Evolutionary conservation across 2,329 filamentous ascomycete species (phyloP).

Genomic region (Stagonosporopsis rhizophila): DNA sequence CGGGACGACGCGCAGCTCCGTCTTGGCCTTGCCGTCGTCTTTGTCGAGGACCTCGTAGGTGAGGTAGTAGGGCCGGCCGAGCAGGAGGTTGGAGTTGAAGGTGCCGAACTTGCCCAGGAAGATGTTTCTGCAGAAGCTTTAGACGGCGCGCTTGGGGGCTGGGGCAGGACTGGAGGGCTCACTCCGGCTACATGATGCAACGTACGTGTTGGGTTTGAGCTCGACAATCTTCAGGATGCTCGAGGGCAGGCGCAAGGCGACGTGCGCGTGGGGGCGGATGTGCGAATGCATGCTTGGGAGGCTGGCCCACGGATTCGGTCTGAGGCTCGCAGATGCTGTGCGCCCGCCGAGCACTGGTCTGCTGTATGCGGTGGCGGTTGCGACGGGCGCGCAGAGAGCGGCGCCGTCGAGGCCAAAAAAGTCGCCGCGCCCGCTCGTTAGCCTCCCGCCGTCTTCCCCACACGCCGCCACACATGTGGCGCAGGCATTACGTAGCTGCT

Average conservation of each 20-base stretch:
- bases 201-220: slow-evolving; percentile 70
- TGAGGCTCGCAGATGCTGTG: slow-evolving; percentile 19
- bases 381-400: slow-evolving; percentile 9
- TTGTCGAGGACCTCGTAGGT: slow-evolving; percentile 88
- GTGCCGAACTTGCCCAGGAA: slow-evolving; percentile 91
- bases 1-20: slow-evolving; percentile 77
- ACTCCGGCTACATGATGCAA: slow-evolving; percentile 51
- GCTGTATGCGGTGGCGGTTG: slow-evolving; percentile 11
- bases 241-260: slow-evolving; percentile 65
- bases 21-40: slow-evolving; percentile 67
- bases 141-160: too few species aligned
- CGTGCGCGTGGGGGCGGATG: slow-evolving; percentile 59
- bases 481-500: slow-evolving; percentile 6
- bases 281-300: slow-evolving; percentile 54
- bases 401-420: not conserved
- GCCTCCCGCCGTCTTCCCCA: slow-evolving; percentile 16
- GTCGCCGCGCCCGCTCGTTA: not conserved
- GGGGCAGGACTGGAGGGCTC: slow-evolving; percentile 32
- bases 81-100: slow-evolving; percentile 86
- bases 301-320: too few species aligned
- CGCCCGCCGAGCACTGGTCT: slow-evolving; percentile 8
- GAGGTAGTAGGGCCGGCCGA: slow-evolving; percentile 89
- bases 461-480: slow-evolving; percentile 9
- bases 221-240: slow-evolving; percentile 65
- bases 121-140: slow-evolving; percentile 68